Conservation (phyloP, 2,329 filamentous ascomycete genomes). For the Pestalotiopsis sp. region DNA sequence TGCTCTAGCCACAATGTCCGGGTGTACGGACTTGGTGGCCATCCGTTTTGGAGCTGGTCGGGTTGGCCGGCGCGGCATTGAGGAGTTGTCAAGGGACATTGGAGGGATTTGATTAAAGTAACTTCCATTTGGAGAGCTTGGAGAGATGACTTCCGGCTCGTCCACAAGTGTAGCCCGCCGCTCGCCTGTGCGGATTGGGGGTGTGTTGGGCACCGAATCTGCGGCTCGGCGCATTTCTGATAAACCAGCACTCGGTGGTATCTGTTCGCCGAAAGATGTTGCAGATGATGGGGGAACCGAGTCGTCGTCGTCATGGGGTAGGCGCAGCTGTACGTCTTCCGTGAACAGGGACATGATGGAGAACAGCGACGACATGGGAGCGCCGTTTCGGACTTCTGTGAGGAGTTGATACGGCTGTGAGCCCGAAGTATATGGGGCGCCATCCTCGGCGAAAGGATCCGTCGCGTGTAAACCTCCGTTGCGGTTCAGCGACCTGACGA, state of each 20-base stretch:
- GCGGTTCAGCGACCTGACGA: conserved; percentile 80
- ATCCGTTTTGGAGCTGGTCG: conserved; percentile 48
- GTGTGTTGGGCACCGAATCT: conserved; percentile 18
- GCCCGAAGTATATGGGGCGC: conserved; percentile 58
- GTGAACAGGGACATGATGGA: conserved; percentile 97
- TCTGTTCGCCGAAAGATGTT: conserved; percentile 31
- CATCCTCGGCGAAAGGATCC: conserved; percentile 68
- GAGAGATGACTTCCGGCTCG: conserved; percentile 28
- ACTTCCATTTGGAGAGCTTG: conserved; percentile 32
- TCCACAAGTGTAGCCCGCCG: conserved; percentile 23
- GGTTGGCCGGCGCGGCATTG: conserved; percentile 28
- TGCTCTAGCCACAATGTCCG: conserved; percentile 94
- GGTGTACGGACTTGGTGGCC: conserved; percentile 79
- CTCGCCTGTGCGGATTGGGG: conserved; percentile 26
- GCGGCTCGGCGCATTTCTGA: conserved; percentile 19
- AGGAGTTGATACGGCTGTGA: conserved; percentile 91
- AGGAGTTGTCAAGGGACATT: conserved; percentile 66
- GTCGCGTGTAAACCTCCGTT: conserved; percentile 37
- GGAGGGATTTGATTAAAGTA: conserved; percentile 69
- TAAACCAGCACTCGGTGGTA: conserved; percentile 24
- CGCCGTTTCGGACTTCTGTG: conserved; percentile 96
- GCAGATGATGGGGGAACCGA: conserved; percentile 29
- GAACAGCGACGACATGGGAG: conserved; percentile 97
- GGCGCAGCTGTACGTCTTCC: conserved; percentile 82
- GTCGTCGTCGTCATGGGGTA: conserved; percentile 64